These are phyloP conservation scores for Ophiosphaerella herpotricha DNA, from an alignment of 2,329 filamentous ascomycete species.

Conservation along the genomic window DNA sequence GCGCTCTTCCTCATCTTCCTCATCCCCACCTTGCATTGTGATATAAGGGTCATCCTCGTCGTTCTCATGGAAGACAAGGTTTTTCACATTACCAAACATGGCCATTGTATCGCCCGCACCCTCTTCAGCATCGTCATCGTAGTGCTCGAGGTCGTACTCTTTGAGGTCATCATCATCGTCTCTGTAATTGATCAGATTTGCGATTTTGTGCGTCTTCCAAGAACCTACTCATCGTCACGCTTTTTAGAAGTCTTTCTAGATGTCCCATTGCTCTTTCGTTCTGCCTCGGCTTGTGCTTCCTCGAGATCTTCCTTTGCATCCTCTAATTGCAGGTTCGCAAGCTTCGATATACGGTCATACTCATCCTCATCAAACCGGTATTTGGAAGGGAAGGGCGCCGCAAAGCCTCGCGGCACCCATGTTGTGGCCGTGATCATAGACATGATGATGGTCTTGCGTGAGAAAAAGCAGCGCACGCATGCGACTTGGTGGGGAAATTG, in stretches of 20 bases:
- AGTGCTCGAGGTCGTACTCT: conserved; percentile 95
- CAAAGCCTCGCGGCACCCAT: conserved; percentile 59
- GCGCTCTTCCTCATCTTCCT: conserved; percentile 84
- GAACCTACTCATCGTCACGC: conserved; percentile 27
- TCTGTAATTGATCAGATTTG: conserved; percentile 26
- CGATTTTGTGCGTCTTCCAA: background rate
- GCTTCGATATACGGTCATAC: conserved; percentile 56
- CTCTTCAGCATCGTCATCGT: conserved; percentile 80
- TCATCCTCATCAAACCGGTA: conserved; percentile 59
- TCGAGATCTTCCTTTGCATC: conserved; percentile 80
- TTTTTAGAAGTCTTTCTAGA: conserved; percentile 20
- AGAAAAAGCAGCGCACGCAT: conserved; percentile 11
- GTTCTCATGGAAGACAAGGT: conserved; percentile 88
- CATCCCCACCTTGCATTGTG: conserved; percentile 71
- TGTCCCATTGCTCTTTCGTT: conserved; percentile 40
- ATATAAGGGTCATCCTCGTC: conserved; percentile 98
- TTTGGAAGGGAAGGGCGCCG: conserved; percentile 55
- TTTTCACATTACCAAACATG: conserved; percentile 96
- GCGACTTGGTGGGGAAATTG: conserved; percentile 20
- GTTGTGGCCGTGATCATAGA: conserved; percentile 62
- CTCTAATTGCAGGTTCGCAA: conserved; percentile 72
- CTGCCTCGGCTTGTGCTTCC: conserved; percentile 60
- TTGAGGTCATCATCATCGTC: conserved; percentile 80
- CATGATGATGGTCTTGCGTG: conserved; percentile 34
- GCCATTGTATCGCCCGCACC: conserved; percentile 76